These are phyloP conservation scores for Thraustochytrium striatum DNA, from an alignment of 352 stramenopile genomes.

Conservation along the genomic window DNA sequence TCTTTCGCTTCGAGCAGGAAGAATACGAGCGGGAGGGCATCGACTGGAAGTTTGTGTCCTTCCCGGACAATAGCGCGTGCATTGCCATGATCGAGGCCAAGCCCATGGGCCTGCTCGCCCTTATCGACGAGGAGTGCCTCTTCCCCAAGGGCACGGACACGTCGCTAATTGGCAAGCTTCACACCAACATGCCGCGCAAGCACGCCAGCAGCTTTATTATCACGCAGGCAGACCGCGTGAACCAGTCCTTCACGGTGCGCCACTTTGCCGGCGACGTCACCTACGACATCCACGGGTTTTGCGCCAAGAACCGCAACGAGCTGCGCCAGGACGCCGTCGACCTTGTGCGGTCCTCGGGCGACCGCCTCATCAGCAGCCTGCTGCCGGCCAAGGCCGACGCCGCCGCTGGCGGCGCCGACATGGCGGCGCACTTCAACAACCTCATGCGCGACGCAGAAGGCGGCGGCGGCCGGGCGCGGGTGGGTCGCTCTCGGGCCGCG, in stretches of 20 bases:
- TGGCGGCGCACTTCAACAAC: slow-evolving; percentile 31
- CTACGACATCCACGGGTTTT: slow-evolving; percentile 89
- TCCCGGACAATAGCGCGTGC: slow-evolving; percentile 84
- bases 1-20: slow-evolving; percentile 94
- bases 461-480: slow-evolving; percentile 51
- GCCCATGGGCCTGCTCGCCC: slow-evolving; percentile 77
- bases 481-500: slow-evolving; percentile 49
- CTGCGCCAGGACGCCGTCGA: slow-evolving; percentile 87
- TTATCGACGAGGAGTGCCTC: slow-evolving; percentile 95
- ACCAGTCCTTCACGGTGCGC: slow-evolving; percentile 76
- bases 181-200: slow-evolving; percentile 41
- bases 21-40: slow-evolving; percentile 95
- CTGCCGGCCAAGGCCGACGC: slow-evolving; percentile 43
- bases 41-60: slow-evolving; percentile 78
- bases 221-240: background rate
- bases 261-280: slow-evolving; percentile 90
- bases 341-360: slow-evolving; percentile 46
- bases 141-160: slow-evolving; percentile 61
- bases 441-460: slow-evolving; percentile 55
- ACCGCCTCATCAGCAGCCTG: slow-evolving; percentile 49
- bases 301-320: slow-evolving; percentile 91
- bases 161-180: slow-evolving; percentile 24
- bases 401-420: slow-evolving; percentile 43
- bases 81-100: slow-evolving; percentile 83
- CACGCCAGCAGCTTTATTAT: slow-evolving; percentile 40